Conservation (phyloP, 1,284 basidiomycete species). For the Apiotrichum porosum region DNA sequence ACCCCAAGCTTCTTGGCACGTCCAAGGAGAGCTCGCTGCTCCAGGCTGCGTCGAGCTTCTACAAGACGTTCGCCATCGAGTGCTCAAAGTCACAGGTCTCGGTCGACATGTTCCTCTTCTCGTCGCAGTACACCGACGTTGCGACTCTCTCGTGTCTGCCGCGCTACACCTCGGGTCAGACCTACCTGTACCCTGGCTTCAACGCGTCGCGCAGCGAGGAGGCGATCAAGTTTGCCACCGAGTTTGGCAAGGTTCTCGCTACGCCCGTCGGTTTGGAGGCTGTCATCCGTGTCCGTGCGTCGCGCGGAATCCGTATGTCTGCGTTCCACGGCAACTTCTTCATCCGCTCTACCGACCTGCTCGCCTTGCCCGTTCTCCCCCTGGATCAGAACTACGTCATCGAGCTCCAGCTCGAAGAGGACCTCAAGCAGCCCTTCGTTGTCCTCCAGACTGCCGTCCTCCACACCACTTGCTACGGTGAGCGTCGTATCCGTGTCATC, state of each 20-base stretch:
- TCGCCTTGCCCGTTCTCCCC: conserved; percentile 94
- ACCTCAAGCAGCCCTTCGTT: conserved; percentile 84
- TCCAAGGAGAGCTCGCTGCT: conserved; percentile 85
- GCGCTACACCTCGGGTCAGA: conserved; percentile 96
- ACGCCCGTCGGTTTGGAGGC: conserved; percentile 96
- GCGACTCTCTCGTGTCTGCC: conserved; percentile 76
- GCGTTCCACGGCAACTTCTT: conserved; percentile 99
- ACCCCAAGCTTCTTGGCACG: conserved; percentile 92
- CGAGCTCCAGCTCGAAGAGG: conserved; percentile 96
- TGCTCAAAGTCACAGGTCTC: conserved; percentile 96
- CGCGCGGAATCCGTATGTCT: conserved; percentile 88
- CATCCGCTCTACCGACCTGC: conserved; percentile 92
- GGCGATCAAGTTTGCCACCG: conserved; percentile 95
- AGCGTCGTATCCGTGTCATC: conserved; percentile 92
- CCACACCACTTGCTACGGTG: conserved; percentile 93
- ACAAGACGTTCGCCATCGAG: conserved; percentile 98
- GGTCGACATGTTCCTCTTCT: conserved; percentile 99
- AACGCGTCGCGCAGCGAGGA: conserved; percentile 91
- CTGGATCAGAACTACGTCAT: conserved; percentile 96
- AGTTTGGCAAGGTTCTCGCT: conserved; percentile 87
- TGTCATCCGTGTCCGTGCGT: conserved; percentile 94
- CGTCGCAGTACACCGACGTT: conserved; percentile 88
- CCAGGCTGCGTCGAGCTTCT: conserved; percentile 86
- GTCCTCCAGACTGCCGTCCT: conserved; percentile 94
- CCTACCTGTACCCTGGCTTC: conserved; percentile 98